Evolutionary conservation across 345 rosid genomes (phyloP).

Genomic region (Hibiscus trionum): DNA sequence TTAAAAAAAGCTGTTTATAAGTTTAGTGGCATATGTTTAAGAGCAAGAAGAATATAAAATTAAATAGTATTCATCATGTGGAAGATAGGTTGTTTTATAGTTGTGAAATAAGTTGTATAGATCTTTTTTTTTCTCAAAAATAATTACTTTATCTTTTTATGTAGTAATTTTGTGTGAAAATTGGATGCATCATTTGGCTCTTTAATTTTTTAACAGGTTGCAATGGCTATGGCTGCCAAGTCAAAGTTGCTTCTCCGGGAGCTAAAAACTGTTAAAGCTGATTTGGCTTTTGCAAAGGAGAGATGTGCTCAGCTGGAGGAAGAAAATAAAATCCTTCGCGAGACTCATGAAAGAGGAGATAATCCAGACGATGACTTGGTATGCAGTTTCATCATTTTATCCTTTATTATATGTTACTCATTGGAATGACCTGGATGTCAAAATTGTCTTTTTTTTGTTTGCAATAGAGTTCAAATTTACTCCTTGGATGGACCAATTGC

Average conservation of each 20-base stretch:
- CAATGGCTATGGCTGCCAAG: slow-evolving; percentile 99
- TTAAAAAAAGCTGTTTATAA: not conserved
- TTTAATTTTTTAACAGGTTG: slow-evolving; percentile 52
- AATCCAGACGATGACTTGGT: slow-evolving; percentile 84
- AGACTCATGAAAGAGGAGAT: slow-evolving; percentile 49
- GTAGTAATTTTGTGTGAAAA: not conserved
- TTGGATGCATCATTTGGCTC: slow-evolving; percentile 16
- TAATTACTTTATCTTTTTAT: not conserved
- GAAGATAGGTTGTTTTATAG: not conserved
- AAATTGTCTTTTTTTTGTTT: not conserved
- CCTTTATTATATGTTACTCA: not conserved
- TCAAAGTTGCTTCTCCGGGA: slow-evolving; percentile 86
- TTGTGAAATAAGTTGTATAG: not conserved
- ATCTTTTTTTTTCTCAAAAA: not conserved
- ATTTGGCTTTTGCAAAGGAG: slow-evolving; percentile 81
- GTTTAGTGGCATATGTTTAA: not conserved
- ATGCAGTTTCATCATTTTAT: slow-evolving; percentile 14
- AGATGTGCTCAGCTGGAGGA: slow-evolving; percentile 92
- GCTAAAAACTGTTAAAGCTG: slow-evolving; percentile 88
- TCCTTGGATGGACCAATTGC: not conserved
- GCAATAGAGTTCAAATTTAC: not conserved
- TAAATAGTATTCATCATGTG: not conserved
- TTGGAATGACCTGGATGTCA: not conserved
- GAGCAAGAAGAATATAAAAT: not conserved
- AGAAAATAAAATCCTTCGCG: slow-evolving; percentile 67